Evolutionary conservation across 2,329 filamentous ascomycete genomes (phyloP), one percentile per base, ranked within the genome.

Genomic region (Fusarium sp.): DNA sequence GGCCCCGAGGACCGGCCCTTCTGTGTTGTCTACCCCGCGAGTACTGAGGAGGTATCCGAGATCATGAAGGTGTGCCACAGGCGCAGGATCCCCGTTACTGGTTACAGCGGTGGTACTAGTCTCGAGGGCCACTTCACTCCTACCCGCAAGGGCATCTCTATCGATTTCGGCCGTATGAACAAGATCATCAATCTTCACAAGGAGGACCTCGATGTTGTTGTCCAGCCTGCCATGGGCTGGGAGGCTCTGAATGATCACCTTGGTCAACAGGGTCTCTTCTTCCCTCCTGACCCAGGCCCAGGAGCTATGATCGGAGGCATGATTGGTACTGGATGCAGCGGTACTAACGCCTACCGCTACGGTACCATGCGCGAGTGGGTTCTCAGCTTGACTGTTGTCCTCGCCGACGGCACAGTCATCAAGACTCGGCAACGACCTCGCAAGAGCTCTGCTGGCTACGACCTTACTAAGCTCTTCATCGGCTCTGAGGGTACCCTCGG

Each of bases 311-410:
- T 98, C 74, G 94, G 94, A 60, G 94, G 94, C 58, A 94, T 94
- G 91, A 88, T 94, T 34, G 91, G 91, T 23, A 94, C 91, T 4
- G 87, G 87, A 37, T 88, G 86, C 81, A 88, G 85, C 76, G 94
- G 94, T 62, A 97, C 94, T 16, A 97, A 97, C 78, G 91, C 94
- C 18, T 97, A 97, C 82, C 87, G 94, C 61, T 97, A 97, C 79
- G 94, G 94, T 67, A 97, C 94, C 4, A 97, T 97, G 93, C 90
- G 93, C 67, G 94, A 97, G 77, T 97, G 94, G 94, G 94, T 97
- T 14, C 82, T 97, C 23, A 91, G 88, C 56, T 81, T 97, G 71
- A 97, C 94, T 0, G 93, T 97, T 6, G 94, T 97, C 13, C 85
- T 97, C 74, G 94, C 94, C 19, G 94, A 97, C 79, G 94, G 94